These are phyloP conservation scores for Apiotrichum sp. DNA, from an alignment of 1,284 basidiomycete genomes.

Conservation along the genomic window DNA sequence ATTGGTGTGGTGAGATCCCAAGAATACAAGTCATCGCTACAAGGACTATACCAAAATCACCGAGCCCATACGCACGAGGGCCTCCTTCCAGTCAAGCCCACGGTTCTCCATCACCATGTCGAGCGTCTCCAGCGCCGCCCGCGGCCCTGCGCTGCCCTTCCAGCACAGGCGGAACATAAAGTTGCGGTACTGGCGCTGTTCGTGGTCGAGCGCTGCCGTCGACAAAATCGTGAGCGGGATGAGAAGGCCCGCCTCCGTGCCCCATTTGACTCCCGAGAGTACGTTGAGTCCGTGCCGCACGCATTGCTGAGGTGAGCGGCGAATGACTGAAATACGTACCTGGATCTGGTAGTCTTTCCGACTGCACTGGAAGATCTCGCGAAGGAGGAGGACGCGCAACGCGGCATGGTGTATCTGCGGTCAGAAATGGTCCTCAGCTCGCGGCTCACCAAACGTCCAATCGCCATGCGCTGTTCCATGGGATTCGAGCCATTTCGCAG, in stretches of 20 bases:
- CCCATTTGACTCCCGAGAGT: slow-evolving; percentile 13
- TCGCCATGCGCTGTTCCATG: background rate
- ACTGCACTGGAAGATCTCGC: slow-evolving; percentile 7
- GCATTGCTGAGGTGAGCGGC: slow-evolving; percentile 5
- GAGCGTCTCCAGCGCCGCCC: slow-evolving; percentile 7
- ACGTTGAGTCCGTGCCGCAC: slow-evolving; percentile 5
- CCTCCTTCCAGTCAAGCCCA: slow-evolving; percentile 7
- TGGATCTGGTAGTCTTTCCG: slow-evolving; percentile 4
- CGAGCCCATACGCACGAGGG: slow-evolving; percentile 3
- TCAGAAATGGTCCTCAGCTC: background rate
- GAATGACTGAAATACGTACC: background rate
- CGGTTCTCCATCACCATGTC: slow-evolving; percentile 5
- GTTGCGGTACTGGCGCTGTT: slow-evolving; percentile 5
- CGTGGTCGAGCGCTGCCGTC: slow-evolving; percentile 3
- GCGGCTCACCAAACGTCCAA: background rate
- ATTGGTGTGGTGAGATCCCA: no score
- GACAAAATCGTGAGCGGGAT: slow-evolving; percentile 11
- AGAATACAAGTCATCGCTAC: no score
- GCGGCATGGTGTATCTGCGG: slow-evolving; percentile 10
- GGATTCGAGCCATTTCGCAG: background rate
- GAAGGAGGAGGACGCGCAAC: slow-evolving; percentile 12
- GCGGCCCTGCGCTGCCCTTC: slow-evolving; percentile 17
- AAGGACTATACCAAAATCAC: slow-evolving; percentile 6
- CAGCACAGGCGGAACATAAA: slow-evolving; percentile 16
- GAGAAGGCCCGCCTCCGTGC: slow-evolving; percentile 12